Base-by-base conservation (phyloP, 1,284 basidiomycete genomes). In the Sanghuangporus sanghuang region DNA sequence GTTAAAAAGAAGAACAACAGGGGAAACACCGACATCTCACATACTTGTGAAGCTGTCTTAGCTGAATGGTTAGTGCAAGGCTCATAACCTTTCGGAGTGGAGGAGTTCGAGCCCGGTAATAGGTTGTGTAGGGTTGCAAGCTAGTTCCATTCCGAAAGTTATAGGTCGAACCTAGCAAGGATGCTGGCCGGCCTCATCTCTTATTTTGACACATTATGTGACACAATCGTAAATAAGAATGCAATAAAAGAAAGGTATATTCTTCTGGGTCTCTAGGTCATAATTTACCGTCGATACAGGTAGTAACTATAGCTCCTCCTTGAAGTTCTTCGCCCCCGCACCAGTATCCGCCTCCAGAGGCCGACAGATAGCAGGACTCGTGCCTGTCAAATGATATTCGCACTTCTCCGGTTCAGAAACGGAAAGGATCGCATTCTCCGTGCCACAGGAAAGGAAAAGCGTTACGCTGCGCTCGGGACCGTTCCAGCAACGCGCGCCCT, bases 371-470 rank as follows among this genome's bases (percentile, higher is more conserved):
- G 96, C 96, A 6, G 96, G 97, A 0, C 89, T 87, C 35, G 91
- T 93, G 11, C 86, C 93, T 57, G 87, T 92, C 73, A 97, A 87
- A 71, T 89, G 85, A 73, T 99, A 99, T 76, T 96, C 94, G 78
- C 96, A 99, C 78, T 99, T 99, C 76, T 99, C 96, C 6, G 93
- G 82, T 78, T 99, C 96, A 56, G 85, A 83, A 3, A 99, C 87
- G 1, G 88, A 85, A 12, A 89, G 74, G n/a, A 99, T 74, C 6
- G 81, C 84, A 70, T 98, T 98, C 70, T 94, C 89, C 3, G 83
- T 88, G 1, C 94, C 96, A 71, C 96, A 99, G 3, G 84, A 79
- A 59, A 97, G 74, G 59, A 92, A 79, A 27, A 99, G 82, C 89
- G 85, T 78, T 18, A 93, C 85, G 68, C 84, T 93, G 21, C 95